Percentiles rank a stretch among this genome's conserved stretches.
These are phyloP conservation scores for Dendrothele bispora DNA, from an alignment of 768 basidiomycete genomes.

Conservation along the genomic window DNA sequence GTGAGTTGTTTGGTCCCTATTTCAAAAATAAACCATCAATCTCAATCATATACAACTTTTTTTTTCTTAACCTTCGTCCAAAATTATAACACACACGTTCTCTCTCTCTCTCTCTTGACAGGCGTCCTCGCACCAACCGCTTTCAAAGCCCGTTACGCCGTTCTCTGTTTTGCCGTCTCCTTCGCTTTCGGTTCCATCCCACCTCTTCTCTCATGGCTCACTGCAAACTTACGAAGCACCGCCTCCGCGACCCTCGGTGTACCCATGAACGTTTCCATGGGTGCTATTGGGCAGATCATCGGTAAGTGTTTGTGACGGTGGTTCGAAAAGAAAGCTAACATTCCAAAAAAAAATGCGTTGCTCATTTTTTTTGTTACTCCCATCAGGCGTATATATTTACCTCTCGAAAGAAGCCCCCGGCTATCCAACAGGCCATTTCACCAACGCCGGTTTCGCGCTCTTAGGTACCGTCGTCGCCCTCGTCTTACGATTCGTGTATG, in stretches of 20 bases:
- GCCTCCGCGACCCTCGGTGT: slow-evolving; percentile 29
- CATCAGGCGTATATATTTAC: slow-evolving; percentile 23
- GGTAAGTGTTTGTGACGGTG: slow-evolving; percentile 20
- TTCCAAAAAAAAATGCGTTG: too few species aligned
- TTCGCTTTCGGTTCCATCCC: slow-evolving; percentile 33
- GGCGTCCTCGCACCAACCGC: slow-evolving; percentile 6
- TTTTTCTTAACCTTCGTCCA: background rate
- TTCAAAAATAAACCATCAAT: too few species aligned
- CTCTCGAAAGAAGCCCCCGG: slow-evolving; percentile 26
- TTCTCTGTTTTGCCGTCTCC: slow-evolving; percentile 28
- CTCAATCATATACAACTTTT: slow-evolving; percentile 4
- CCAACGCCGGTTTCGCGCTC: slow-evolving; percentile 29
- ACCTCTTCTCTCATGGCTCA: slow-evolving; percentile 34
- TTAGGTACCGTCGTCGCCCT: slow-evolving; percentile 8
- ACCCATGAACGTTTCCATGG: slow-evolving; percentile 31
- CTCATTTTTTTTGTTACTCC: too few species aligned
- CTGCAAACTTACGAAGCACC: slow-evolving; percentile 30
- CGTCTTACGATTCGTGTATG: slow-evolving; percentile 4
- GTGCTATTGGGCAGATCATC: slow-evolving; percentile 36
- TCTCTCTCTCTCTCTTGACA: background rate
- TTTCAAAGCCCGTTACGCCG: slow-evolving; percentile 25
- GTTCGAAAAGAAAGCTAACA: too few species aligned
- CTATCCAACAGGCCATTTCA: slow-evolving; percentile 34
- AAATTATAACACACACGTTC: background rate
- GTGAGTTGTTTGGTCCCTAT: too few species aligned